Evolutionary conservation across 371 early-diverging fungal genomes (phyloP).

Genomic region (Mucor piriformis): DNA sequence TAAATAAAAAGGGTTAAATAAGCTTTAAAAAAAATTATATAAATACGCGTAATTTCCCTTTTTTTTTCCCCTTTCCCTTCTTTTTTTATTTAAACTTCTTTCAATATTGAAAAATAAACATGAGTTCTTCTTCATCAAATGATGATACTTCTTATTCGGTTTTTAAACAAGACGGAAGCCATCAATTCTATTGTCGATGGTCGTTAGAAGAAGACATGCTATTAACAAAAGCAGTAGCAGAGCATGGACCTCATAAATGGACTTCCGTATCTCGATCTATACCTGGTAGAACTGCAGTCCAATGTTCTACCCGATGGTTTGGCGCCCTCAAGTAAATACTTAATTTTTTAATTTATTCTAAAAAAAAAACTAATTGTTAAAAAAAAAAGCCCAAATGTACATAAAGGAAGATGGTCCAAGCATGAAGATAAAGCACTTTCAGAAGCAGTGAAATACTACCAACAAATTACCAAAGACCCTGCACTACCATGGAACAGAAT

Average conservation of each 20-base stretch:
- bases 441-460: slow-evolving; percentile 4
- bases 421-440: slow-evolving; percentile 15
- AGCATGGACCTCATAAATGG: slow-evolving; percentile 50
- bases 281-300: slow-evolving; percentile 53
- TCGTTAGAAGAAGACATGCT: slow-evolving; percentile 27
- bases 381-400: slow-evolving; percentile 17
- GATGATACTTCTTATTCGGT: slow-evolving; percentile 9
- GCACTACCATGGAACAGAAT: slow-evolving; percentile 27
- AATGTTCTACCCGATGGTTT: slow-evolving; percentile 58
- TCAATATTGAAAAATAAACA: too few relatives aligned
- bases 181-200: slow-evolving; percentile 30
- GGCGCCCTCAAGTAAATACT: slow-evolving; percentile 15
- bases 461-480: not conserved
- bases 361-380: not conserved
- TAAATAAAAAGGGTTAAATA: too few relatives aligned
- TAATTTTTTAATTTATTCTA: not conserved
- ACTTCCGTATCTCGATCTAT: slow-evolving; percentile 42
- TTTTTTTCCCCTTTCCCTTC: not conserved
- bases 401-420: slow-evolving; percentile 25
- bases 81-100: not conserved
- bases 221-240: slow-evolving; percentile 25
- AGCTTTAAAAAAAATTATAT: too few relatives aligned
- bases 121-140: not conserved
- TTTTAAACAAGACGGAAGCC: slow-evolving; percentile 17
- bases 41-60: too few relatives aligned